Evolutionary conservation across 768 basidiomycete genomes (phyloP).

Genomic region (Heimioporus sp.): DNA sequence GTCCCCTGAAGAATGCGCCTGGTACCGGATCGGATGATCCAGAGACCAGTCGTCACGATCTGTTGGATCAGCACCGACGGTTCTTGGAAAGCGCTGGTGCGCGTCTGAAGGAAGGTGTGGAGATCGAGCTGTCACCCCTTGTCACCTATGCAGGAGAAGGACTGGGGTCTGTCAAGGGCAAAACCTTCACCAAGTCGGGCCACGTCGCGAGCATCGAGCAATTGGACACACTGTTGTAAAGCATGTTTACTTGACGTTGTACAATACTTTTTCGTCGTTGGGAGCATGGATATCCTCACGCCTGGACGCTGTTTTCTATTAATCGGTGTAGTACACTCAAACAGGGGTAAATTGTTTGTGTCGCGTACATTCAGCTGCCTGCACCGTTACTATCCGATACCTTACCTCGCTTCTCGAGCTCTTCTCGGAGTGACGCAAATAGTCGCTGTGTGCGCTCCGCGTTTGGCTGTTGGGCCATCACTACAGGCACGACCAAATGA

Average conservation of each 20-base stretch:
- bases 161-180: conserved; percentile 72
- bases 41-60: conserved; percentile 84
- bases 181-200: conserved; percentile 75
- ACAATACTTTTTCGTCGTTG: too few relatives aligned
- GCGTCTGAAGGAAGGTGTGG: conserved; percentile 62
- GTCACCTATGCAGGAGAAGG: conserved; percentile 94
- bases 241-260: not conserved
- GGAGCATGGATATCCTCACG: too few relatives aligned
- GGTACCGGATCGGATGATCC: conserved; percentile 90
- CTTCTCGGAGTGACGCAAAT: conserved; percentile 79
- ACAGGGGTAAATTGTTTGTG: conserved; percentile 9
- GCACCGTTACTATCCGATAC: conserved; percentile 40
- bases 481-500: conserved; percentile 5
- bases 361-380: conserved; percentile 39
- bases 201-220: conserved; percentile 63
- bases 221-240: conserved; percentile 64
- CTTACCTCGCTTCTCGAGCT: conserved; percentile 71
- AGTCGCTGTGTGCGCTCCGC: conserved; percentile 80
- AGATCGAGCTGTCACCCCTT: conserved; percentile 88
- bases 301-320: not conserved
- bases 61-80: conserved; percentile 82
- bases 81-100: conserved; percentile 85
- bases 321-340: conserved; percentile 9
- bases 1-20: conserved; percentile 96
- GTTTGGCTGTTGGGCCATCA: conserved; percentile 54